Evolutionary conservation across 345 rosid genomes (phyloP).

Genomic region (Leavenworthia alabamica): DNA sequence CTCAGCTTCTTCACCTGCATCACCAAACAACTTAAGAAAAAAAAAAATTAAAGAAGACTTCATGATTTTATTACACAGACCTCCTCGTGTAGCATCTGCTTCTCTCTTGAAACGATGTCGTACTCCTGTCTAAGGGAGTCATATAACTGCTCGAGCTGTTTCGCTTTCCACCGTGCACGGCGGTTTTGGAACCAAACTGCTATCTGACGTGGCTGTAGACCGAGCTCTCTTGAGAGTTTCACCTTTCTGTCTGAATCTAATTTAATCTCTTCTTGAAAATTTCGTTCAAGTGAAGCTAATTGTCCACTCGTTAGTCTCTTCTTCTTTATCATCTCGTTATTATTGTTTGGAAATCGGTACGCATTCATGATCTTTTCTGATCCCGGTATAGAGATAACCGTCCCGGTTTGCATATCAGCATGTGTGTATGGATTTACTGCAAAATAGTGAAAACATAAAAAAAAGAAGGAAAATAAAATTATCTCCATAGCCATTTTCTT

Average conservation of each 20-base stretch:
- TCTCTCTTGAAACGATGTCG: slow-evolving; percentile 60
- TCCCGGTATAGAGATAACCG: slow-evolving; percentile 36
- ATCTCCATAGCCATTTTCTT: background rate
- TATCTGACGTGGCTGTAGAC: slow-evolving; percentile 85
- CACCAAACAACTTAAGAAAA: no score
- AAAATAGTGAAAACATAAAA: no score
- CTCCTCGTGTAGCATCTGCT: slow-evolving; percentile 77
- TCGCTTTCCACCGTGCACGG: slow-evolving; percentile 81
- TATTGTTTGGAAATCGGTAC: slow-evolving; percentile 23
- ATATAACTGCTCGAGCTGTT: slow-evolving; percentile 76
- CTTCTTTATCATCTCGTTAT: slow-evolving; percentile 49
- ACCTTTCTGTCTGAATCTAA: slow-evolving; percentile 77
- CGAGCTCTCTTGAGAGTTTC: slow-evolving; percentile 76
- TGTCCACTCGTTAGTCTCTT: slow-evolving; percentile 72
- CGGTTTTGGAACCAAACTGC: slow-evolving; percentile 95
- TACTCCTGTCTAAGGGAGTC: slow-evolving; percentile 66
- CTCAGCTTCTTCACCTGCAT: slow-evolving; percentile 27
- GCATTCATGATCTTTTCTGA: slow-evolving; percentile 20
- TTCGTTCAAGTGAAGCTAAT: slow-evolving; percentile 65
- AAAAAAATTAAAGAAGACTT: no score
- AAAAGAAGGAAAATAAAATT: background rate
- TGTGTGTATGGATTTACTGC: slow-evolving; percentile 31
- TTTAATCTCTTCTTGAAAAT: slow-evolving; percentile 85
- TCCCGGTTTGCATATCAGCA: slow-evolving; percentile 32
- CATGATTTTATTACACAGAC: no score